A percentile compares a stretch with the other conserved stretches of the same genome.
phyloP scores from a whole-genome alignment of 129 eudicot genomes.

The Arctium minus region DNA sequence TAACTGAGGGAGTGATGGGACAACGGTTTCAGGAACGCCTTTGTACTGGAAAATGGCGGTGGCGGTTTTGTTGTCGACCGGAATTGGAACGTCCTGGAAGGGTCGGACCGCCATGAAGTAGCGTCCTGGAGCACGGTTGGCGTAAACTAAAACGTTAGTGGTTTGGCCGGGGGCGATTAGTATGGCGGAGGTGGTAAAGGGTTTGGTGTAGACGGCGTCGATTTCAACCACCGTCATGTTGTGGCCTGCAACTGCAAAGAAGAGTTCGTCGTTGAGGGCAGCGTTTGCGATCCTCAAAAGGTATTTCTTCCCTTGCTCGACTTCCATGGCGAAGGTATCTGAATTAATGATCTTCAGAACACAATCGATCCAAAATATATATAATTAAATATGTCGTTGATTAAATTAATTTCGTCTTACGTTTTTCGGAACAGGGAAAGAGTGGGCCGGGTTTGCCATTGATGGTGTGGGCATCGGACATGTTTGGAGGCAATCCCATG shows the following conservation, averaged over 20 bases:
- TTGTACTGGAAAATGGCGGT: conserved; percentile 44
- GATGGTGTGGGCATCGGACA: conserved; percentile 53
- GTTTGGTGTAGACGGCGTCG: conserved; percentile 49
- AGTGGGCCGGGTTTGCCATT: conserved; percentile 53
- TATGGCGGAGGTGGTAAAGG: conserved; percentile 36
- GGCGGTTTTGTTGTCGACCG: conserved; percentile 47
- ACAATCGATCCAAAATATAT: neutral
- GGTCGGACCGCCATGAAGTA: conserved; percentile 49
- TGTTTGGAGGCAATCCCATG: conserved; percentile 45
- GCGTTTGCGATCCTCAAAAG: conserved; percentile 42
- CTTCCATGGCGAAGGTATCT: conserved; percentile 52
- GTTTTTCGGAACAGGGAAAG: conserved; percentile 50
- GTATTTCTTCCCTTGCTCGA: conserved; percentile 45
- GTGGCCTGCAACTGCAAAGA: conserved; percentile 44
- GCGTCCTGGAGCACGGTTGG: conserved; percentile 34
- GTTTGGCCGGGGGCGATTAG: conserved; percentile 49
- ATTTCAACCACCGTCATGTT: conserved; percentile 49
- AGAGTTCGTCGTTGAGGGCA: conserved; percentile 50
- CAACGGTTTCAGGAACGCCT: conserved; percentile 35
- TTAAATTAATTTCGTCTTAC: conserved; percentile 1
- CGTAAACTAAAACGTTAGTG: conserved; percentile 38
- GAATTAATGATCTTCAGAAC: no score
- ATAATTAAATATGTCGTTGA: neutral
- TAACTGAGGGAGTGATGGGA: conserved; percentile 38
- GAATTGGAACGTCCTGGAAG: conserved; percentile 42